Evolutionary conservation across 495 filamentous ascomycete species (phyloP), one percentile per base, ranked within the genome.

Genomic region (Penicillium cataractarum): DNA sequence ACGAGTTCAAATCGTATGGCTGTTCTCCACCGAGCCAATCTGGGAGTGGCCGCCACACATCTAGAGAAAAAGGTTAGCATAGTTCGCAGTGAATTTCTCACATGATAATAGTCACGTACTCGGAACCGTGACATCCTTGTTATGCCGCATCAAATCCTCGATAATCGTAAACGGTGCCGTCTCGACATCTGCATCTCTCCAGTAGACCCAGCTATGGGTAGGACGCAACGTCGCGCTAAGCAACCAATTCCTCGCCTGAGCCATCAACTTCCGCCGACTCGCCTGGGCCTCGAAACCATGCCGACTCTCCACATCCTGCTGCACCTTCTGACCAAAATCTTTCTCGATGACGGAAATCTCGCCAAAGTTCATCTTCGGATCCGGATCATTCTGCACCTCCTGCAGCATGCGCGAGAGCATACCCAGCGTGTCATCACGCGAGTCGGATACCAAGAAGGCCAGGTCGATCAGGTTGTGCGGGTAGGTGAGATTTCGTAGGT

Each of bases 21-120:
- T 99, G 96, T 72, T 99, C 96, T 70, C 96, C 96, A 31, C 96
- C 96, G 39, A 99, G 90, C 96, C 96, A 99, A 75, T 99, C 96
- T 10, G 96, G 96, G 58, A 99, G 85, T 10, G 96, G 96, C 58
- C 96, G 90, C 96, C 96, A 99, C 32, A 99, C 96, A 80, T 99
- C 94, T 98, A 55, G 15, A 51, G 49, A 54, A 49, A 29, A 62
- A 27, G 24, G 17, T 65, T 55, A 67, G 61, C 27, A 40, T 32
- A 51, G 0, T 2, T 59, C 39, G 5, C 8, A n/a, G 13, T 2
- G 12, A 33, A 33, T 21, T 4, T n/a, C 27, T 6, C 31, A 27
- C 22, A 26, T 17, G 49, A 31, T 51, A 5, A 1, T 35, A n/a
- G 31, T 3, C n/a, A 88, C 93, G 84, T 83, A 99, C 94, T 99